Percentiles rank a stretch among this genome's conserved stretches.
Conservation (phyloP, 225 moss, liverwort and hornwort species). For the Takakia lepidozioides region DNA sequence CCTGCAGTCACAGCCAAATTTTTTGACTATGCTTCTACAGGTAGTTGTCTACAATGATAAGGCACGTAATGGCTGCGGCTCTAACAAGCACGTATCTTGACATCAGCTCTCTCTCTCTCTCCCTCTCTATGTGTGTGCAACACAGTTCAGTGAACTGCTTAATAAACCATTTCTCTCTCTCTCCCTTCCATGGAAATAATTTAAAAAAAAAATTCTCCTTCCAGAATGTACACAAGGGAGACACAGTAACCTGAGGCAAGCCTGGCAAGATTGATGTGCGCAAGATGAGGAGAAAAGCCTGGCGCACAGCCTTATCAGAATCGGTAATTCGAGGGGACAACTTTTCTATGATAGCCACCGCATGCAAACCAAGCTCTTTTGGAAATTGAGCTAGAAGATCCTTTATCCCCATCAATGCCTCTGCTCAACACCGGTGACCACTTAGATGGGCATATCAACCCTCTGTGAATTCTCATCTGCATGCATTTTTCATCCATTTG, state of each 20-base stretch:
- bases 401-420: slow-evolving; percentile 76
- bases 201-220: neutral
- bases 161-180: neutral
- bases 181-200: too few species aligned
- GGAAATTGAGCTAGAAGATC: slow-evolving; percentile 73
- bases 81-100: too few species aligned
- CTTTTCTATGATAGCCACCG: slow-evolving; percentile 70
- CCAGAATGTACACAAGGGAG: neutral
- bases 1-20: slow-evolving; percentile 26
- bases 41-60: too few species aligned
- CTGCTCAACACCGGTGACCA: slow-evolving; percentile 22
- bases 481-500: neutral
- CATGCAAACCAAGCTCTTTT: slow-evolving; percentile 75
- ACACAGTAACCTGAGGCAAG: slow-evolving; percentile 58
- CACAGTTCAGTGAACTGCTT: neutral
- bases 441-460: slow-evolving; percentile 2
- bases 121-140: too few species aligned
- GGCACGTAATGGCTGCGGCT: too few species aligned
- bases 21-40: too few species aligned
- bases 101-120: too few species aligned
- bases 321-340: slow-evolving; percentile 85
- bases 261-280: slow-evolving; percentile 73
- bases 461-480: neutral
- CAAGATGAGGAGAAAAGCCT: slow-evolving; percentile 64
- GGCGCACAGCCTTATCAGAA: slow-evolving; percentile 72